Conservation (phyloP, 2,329 filamentous ascomycete species). For the Aspergillus pseudonomiae region DNA sequence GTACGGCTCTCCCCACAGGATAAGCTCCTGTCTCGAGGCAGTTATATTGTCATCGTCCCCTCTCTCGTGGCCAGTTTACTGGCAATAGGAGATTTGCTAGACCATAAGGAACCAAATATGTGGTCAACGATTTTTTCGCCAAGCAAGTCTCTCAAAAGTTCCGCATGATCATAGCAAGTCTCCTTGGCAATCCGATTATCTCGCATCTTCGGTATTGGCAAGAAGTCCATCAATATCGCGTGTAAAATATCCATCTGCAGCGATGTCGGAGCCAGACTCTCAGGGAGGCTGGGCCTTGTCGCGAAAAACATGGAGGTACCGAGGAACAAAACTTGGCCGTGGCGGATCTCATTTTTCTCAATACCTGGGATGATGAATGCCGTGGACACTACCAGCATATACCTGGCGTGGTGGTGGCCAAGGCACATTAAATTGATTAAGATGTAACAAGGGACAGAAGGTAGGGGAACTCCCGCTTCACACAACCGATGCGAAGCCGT, state of each 20-base stretch:
- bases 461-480: background rate
- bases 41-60: conserved; percentile 20
- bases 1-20: conserved; percentile 24
- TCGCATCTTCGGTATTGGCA: conserved; percentile 23
- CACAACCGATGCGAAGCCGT: background rate
- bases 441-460: conserved; percentile 26
- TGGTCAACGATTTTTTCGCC: conserved; percentile 6
- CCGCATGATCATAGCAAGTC: conserved; percentile 14
- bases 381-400: conserved; percentile 18
- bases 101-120: background rate
- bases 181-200: conserved; percentile 23
- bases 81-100: background rate
- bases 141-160: conserved; percentile 18
- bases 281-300: conserved; percentile 10
- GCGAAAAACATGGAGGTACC: conserved; percentile 11
- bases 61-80: background rate
- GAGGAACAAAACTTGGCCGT: conserved; percentile 9
- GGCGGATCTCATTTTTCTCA: background rate
- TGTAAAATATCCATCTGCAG: conserved; percentile 21
- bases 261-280: conserved; percentile 16
- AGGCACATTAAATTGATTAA: conserved; percentile 32
- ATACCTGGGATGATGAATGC: conserved; percentile 3
- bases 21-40: conserved; percentile 13
- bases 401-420: conserved; percentile 25
- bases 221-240: conserved; percentile 22